Conservation (phyloP, 2,329 filamentous ascomycete genomes). For the Claviceps maximensis region DNA sequence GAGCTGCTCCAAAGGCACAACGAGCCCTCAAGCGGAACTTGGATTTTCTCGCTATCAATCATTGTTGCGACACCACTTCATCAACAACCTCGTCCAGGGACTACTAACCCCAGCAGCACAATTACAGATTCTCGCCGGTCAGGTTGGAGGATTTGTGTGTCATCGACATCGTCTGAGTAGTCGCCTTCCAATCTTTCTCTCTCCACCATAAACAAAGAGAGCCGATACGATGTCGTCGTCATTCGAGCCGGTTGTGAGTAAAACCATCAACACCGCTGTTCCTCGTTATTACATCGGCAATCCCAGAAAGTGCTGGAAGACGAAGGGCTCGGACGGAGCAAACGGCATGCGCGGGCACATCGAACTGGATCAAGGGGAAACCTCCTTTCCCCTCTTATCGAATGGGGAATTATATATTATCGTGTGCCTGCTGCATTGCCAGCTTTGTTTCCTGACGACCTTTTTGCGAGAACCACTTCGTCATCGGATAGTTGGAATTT, state of each 20-base stretch:
- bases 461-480: neutral
- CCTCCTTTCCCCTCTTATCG: neutral
- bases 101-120: constrained; percentile 30
- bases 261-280: neutral
- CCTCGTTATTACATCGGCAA: constrained; percentile 5
- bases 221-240: constrained; percentile 46
- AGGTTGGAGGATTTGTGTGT: constrained; percentile 25
- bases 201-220: constrained; percentile 18
- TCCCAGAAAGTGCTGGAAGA: constrained; percentile 1
- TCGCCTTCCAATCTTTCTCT: constrained; percentile 19
- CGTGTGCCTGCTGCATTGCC: constrained; percentile 3
- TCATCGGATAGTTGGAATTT: neutral
- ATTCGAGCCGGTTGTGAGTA: constrained; percentile 59
- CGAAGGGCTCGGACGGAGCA: constrained; percentile 1
- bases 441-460: neutral
- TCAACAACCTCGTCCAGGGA: constrained; percentile 23
- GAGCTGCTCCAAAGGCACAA: constrained; percentile 24
- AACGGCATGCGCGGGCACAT: constrained; percentile 5
- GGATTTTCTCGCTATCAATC: constrained; percentile 27
- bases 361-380: neutral
- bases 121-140: constrained; percentile 25
- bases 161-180: constrained; percentile 21
- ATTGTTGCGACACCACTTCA: constrained; percentile 28
- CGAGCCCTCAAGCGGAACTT: constrained; percentile 24
- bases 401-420: neutral